Percentiles rank a stretch among this genome's conserved stretches.
Evolutionary conservation across 371 early-diverging fungal genomes (phyloP).

Genomic region (Basidiobolus heterosporus): DNA sequence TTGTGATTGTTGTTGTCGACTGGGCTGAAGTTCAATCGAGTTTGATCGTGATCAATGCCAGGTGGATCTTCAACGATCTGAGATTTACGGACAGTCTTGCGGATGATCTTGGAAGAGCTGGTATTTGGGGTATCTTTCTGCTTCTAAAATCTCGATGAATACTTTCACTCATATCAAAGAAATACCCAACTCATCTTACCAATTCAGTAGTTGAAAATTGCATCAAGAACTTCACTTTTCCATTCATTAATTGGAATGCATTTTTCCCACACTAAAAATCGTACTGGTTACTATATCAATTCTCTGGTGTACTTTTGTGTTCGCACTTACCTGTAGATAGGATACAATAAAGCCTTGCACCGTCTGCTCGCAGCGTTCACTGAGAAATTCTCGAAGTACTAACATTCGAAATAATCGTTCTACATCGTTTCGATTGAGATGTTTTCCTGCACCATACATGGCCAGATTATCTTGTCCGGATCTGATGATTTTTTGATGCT

Average conservation of each 20-base stretch:
- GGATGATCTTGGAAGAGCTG: too few relatives aligned
- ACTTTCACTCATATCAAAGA: not conserved
- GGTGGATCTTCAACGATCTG: too few relatives aligned
- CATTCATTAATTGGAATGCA: not conserved
- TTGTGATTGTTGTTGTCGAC: too few relatives aligned
- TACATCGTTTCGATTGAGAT: constrained; percentile 26
- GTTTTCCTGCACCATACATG: constrained; percentile 45
- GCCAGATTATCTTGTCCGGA: constrained; percentile 24
- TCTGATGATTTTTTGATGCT: constrained; percentile 29
- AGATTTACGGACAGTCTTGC: too few relatives aligned
- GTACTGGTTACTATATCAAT: not conserved
- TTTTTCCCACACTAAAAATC: not conserved
- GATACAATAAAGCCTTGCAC: constrained; percentile 20
- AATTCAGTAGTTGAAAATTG: not conserved
- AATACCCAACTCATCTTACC: not conserved
- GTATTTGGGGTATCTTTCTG: not conserved
- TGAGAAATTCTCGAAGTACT: constrained; percentile 32
- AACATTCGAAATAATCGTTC: constrained; percentile 52
- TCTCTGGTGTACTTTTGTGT: not conserved
- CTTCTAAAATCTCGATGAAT: not conserved
- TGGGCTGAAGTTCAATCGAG: too few relatives aligned
- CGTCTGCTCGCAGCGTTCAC: constrained; percentile 31
- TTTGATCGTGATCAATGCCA: too few relatives aligned
- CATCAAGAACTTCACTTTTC: not conserved
- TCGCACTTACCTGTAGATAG: not conserved